phyloP scores from a whole-genome alignment of 148 eudicot genomes.

The Fagopyrum homotropicum region DNA sequence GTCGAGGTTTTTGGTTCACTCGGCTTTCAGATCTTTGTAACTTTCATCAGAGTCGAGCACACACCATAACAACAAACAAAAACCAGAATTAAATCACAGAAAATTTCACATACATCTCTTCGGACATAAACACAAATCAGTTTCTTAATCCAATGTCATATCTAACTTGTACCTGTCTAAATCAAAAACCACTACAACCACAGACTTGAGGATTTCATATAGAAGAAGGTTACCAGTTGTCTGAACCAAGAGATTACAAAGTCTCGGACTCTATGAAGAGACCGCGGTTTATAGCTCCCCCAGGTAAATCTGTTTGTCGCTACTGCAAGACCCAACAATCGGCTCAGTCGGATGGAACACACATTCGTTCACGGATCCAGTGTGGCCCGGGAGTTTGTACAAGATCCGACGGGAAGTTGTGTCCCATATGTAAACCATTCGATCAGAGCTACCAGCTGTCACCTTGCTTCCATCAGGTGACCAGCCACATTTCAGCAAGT shows the following conservation, averaged over 20 bases:
- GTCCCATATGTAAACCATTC: conserved; percentile 97
- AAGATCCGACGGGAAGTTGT: conserved; percentile 80
- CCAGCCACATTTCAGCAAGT: conserved; percentile 89
- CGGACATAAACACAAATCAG: not conserved
- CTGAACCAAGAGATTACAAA: conserved; percentile 5
- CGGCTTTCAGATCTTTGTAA: too few species aligned
- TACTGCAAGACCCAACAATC: conserved; percentile 84
- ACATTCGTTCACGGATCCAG: conserved; percentile 86
- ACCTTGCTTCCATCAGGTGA: conserved; percentile 97
- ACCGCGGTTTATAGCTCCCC: conserved; percentile 54
- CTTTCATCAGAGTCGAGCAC: too few species aligned
- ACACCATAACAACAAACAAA: not conserved
- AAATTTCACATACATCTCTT: not conserved
- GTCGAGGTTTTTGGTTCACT: too few species aligned
- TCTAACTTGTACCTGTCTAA: not conserved
- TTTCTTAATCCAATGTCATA: not conserved
- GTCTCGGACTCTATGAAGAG: not conserved
- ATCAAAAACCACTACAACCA: not conserved
- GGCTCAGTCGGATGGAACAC: conserved; percentile 93
- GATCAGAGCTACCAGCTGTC: conserved; percentile 88
- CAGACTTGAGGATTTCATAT: not conserved
- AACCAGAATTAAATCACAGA: not conserved
- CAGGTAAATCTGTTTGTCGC: conserved; percentile 86
- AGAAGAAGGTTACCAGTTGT: not conserved
- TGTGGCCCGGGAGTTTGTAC: conserved; percentile 92